Evolutionary conservation across 169 alveolate genomes (phyloP), one percentile per base, ranked within the genome.

Genomic region (Cryptosporidium andersoni): DNA sequence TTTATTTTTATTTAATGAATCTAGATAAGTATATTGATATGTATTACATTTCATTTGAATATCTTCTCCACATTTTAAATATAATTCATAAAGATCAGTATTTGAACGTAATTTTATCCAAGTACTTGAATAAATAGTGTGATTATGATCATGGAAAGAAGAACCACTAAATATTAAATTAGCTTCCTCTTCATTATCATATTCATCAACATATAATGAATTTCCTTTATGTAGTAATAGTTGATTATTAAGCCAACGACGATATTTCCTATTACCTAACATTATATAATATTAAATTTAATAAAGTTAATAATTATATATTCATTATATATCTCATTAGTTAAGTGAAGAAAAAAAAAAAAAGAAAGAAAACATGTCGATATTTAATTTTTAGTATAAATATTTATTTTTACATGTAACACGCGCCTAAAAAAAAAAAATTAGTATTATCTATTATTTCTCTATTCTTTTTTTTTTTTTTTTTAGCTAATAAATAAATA

Each of bases 261-360:
- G 80, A 25, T 64, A 64, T 47, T 64, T 64, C 80, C 80, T 64
- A 47, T 45, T 64, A 34, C 80, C 80, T 60, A 64, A n/a, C 80
- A 64, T 64, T 16, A 16, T 47, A 47, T 25, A 25, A 25, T 25
- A 25, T 25, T 25, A 25, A 25, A 25, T 25, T 25, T 25, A 25
- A 25, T n/a, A 51, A 51, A 25, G 25, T 25, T 25, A 0, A 0
- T 25, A 25, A 25, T 25, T 25, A 25, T 25, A 25, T 25, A 25
- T 25, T 25, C 25, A 25, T 0, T 25, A 25, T 0, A 25, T 25
- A 25, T 25, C 0, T 25, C 25, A 25, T 25, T 0, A 25, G 0
- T 25, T 25, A 25, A 25, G 25, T 25, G 0, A 25, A 0, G 25
- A 25, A 25, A 25, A 25, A 25, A 25, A 25, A 25, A 25, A 25